phyloP scores from a whole-genome alignment of 345 rosid genomes.

The Citrus cavaleriei region DNA sequence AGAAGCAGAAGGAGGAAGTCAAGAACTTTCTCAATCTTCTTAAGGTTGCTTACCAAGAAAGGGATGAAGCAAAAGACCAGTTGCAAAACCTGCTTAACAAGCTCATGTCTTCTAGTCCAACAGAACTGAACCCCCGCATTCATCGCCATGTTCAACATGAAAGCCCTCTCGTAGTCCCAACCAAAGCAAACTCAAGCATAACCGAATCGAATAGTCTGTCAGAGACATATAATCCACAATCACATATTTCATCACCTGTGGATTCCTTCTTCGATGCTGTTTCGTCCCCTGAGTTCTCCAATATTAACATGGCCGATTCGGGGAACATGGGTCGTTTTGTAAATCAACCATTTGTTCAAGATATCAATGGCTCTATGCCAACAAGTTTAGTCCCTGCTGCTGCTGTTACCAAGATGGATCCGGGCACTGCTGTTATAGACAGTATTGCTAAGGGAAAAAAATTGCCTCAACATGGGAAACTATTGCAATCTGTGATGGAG shows the following conservation, averaged over 20 bases:
- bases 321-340: constrained; percentile 16
- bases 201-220: constrained; percentile 76
- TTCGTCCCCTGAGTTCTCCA: constrained; percentile 67
- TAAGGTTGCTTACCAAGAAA: constrained; percentile 60
- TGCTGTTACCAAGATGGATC: constrained; percentile 32
- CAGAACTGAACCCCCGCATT: constrained; percentile 11
- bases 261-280: constrained; percentile 70
- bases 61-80: constrained; percentile 77
- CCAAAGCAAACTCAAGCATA: constrained; percentile 69
- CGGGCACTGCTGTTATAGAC: constrained; percentile 40
- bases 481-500: constrained; percentile 63
- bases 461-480: constrained; percentile 70
- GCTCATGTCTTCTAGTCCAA: constrained; percentile 23
- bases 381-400: constrained; percentile 16
- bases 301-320: constrained; percentile 49
- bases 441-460: constrained; percentile 44
- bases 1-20: constrained; percentile 45
- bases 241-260: constrained; percentile 65
- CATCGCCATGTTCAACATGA: constrained; percentile 16
- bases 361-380: constrained; percentile 10
- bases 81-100: constrained; percentile 51
- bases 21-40: constrained; percentile 49
- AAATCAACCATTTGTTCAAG: constrained; percentile 26
- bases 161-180: constrained; percentile 20
- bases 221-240: constrained; percentile 38